These are phyloP conservation scores for Cladosporium sp. DNA, from an alignment of 2,329 filamentous ascomycete genomes.

Conservation along the genomic window DNA sequence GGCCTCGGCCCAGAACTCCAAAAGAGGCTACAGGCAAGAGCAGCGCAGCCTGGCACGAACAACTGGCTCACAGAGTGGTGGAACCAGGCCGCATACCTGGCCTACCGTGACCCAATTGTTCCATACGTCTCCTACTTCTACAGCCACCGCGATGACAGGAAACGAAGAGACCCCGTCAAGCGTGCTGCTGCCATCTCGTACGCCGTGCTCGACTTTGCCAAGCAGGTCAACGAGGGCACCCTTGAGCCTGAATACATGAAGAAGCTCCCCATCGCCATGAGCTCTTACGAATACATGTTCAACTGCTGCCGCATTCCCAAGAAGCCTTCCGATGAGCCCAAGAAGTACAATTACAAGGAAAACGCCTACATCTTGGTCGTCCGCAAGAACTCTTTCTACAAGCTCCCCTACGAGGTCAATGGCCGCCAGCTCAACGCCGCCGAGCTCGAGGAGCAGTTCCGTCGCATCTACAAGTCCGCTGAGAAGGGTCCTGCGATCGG, in stretches of 20 bases:
- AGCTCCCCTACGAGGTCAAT: slow-evolving; percentile 76
- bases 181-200: slow-evolving; percentile 88
- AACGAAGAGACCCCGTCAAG: slow-evolving; percentile 83
- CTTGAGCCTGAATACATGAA: slow-evolving; percentile 99
- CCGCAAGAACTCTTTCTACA: slow-evolving; percentile 97
- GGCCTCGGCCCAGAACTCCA: slow-evolving; percentile 81
- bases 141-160: slow-evolving; percentile 90
- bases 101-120: slow-evolving; percentile 91
- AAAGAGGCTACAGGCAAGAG: slow-evolving; percentile 77
- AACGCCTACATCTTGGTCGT: slow-evolving; percentile 88
- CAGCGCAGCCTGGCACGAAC: slow-evolving; percentile 75
- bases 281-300: slow-evolving; percentile 99
- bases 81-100: slow-evolving; percentile 91
- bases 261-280: slow-evolving; percentile 96
- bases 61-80: slow-evolving; percentile 99
- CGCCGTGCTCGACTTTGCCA: slow-evolving; percentile 89
- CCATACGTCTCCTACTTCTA: slow-evolving; percentile 99
- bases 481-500: slow-evolving; percentile 74
- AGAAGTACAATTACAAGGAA: slow-evolving; percentile 72
- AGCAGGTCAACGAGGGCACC: slow-evolving; percentile 75
- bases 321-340: slow-evolving; percentile 75
- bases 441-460: slow-evolving; percentile 89
- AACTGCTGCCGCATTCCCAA: slow-evolving; percentile 85
- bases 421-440: slow-evolving; percentile 83
- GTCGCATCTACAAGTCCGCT: slow-evolving; percentile 76